A percentile compares a stretch with the other conserved stretches of the same genome.
These are phyloP conservation scores for Sphaerulina vaccinii DNA, from an alignment of 2,329 filamentous ascomycete species.

Conservation along the genomic window DNA sequence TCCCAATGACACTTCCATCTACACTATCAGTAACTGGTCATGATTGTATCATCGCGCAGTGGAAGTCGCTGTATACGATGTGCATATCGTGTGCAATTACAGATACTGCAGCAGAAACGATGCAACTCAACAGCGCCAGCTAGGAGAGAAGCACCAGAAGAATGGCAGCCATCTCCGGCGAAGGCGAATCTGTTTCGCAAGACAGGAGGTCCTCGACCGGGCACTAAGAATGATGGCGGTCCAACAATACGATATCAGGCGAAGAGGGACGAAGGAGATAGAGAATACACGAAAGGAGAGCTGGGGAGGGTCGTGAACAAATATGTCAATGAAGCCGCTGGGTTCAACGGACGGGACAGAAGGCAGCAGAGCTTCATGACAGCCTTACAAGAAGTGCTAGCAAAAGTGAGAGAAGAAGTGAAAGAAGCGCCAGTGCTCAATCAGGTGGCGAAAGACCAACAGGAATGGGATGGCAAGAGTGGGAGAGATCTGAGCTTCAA, in stretches of 20 bases:
- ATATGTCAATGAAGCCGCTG: background rate
- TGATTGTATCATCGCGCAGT: conserved; percentile 20
- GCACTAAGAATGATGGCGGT: background rate
- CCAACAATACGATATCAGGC: background rate
- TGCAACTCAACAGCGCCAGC: conserved; percentile 22
- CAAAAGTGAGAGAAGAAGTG: conserved; percentile 31
- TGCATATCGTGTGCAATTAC: conserved; percentile 36
- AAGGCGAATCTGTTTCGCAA: conserved; percentile 1
- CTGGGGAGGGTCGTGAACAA: background rate
- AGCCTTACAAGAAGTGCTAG: conserved; percentile 27
- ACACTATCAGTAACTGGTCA: conserved; percentile 1
- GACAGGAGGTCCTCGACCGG: background rate
- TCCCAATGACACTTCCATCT: background rate
- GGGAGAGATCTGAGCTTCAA: conserved; percentile 25
- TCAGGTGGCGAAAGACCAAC: conserved; percentile 30
- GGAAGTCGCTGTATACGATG: conserved; percentile 42
- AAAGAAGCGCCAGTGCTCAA: conserved; percentile 35
- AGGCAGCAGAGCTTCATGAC: conserved; percentile 22
- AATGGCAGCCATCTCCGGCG: background rate
- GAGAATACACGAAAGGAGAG: background rate
- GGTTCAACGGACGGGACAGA: background rate
- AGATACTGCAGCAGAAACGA: conserved; percentile 33
- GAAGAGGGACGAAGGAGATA: background rate
- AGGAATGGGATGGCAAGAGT: conserved; percentile 27
- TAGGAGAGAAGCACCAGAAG: too few species aligned